Percentiles rank a stretch among this genome's conserved stretches.
Evolutionary conservation across 805 yeast genomes (phyloP).

Genomic region (Candida adriatica): DNA sequence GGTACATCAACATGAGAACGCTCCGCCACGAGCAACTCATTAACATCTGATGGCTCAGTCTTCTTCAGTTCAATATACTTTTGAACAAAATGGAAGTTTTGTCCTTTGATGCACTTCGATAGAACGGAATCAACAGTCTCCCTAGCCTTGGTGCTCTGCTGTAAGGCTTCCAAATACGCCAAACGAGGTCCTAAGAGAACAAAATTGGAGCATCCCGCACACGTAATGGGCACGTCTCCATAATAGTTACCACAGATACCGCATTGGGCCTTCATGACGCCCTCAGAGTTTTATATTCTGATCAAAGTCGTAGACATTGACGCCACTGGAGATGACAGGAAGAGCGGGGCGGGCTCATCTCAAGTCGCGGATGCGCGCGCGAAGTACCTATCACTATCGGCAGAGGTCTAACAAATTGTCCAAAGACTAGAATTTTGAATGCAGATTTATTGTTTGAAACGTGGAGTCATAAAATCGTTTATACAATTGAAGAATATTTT

Average conservation of each 20-base stretch:
- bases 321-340: too few species aligned
- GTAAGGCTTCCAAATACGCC: slow-evolving; percentile 10
- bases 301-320: too few species aligned
- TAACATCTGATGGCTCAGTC: neutral
- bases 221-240: slow-evolving; percentile 2
- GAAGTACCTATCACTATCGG: too few species aligned
- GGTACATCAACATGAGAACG: slow-evolving; percentile 3
- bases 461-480: slow-evolving; percentile 1
- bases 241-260: slow-evolving; percentile 6
- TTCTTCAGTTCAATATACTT: slow-evolving; percentile 3
- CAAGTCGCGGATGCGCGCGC: too few species aligned
- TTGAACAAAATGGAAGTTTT: slow-evolving; percentile 11
- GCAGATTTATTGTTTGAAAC: too few species aligned
- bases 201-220: slow-evolving; percentile 13
- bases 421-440: too few species aligned
- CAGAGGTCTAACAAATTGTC: too few species aligned
- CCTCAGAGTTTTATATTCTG: too few species aligned
- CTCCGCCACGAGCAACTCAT: slow-evolving; percentile 1
- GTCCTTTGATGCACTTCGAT: slow-evolving; percentile 11
- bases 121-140: slow-evolving; percentile 11
- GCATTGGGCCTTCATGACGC: slow-evolving; percentile 2
- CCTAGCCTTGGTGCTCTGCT: slow-evolving; percentile 4
- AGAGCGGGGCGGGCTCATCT: too few species aligned
- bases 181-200: slow-evolving; percentile 11
- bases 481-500: neutral